Evolutionary conservation across 257 asterid species (phyloP), one percentile per base, ranked within the genome.

Genomic region (Osmanthus fragrans): DNA sequence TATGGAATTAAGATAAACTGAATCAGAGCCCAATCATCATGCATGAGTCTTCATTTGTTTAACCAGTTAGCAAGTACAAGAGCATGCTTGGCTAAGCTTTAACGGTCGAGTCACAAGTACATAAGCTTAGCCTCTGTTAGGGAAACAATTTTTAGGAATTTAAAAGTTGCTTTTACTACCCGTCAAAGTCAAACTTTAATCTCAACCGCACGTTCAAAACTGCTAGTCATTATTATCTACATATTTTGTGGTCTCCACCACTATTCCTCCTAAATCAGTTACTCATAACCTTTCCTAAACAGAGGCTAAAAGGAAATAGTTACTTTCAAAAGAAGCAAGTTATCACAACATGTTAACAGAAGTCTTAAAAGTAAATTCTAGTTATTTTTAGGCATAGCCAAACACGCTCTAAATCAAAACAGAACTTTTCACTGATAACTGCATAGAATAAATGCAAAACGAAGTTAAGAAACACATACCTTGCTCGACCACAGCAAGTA

Each of bases 401-500:
- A 25, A 63, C 19, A 63, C 69, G 25, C 4, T 32, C 27, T 54
- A 54, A 58, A 58, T 6, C 25, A 58, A 5, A 56, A 5, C 29
- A 63, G 18, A 27, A 63, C 18, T 27, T 12, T 9, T 23, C 34
- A 3, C 19, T 11, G 32, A 9, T 8, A 60, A 60, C 30, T 12
- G 18, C 33, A 63, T 27, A 27, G 71, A 32, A 27, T 16, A 77
- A 19, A 73, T 37, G 72, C 47, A 21, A 51, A 16, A 36, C 49
- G 54, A 42, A 42, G 49, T 42, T 11, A 11, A 10, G 49, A 68
- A 73, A 2, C 65, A 58, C 76, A 49, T 84, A 94, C 99, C 94
- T 89, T 94, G 97, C 81, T 94, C 91, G 34, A 94, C 58, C 29
- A 88, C 90, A 25, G 89, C 97, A 73, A 94, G 98, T 73, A 94